A percentile compares a stretch with the other conserved stretches of the same genome.
These are phyloP conservation scores for Candida silvatica DNA, from an alignment of 805 yeast genomes.

Conservation along the genomic window DNA sequence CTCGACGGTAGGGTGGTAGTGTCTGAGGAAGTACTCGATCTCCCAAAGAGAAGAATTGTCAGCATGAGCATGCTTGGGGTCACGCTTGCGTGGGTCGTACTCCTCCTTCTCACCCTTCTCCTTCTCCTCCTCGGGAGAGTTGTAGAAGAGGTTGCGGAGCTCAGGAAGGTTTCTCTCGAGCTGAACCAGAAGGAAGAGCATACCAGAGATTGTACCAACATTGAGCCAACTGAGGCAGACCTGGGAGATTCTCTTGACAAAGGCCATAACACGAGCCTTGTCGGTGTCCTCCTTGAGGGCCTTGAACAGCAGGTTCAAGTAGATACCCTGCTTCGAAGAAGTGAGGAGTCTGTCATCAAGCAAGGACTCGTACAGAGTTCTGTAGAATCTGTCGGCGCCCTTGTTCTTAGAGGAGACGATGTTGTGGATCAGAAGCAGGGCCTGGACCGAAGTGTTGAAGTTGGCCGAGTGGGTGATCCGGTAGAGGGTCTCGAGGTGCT, in stretches of 20 bases:
- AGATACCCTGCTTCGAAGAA: slow-evolving; percentile 92
- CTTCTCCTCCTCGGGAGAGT: slow-evolving; percentile 42
- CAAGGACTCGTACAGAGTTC: slow-evolving; percentile 83
- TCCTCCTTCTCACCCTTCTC: slow-evolving; percentile 25
- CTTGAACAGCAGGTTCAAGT: slow-evolving; percentile 77
- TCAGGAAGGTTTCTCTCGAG: slow-evolving; percentile 57
- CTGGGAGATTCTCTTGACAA: slow-evolving; percentile 85
- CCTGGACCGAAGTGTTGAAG: slow-evolving; percentile 90
- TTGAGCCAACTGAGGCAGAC: slow-evolving; percentile 80
- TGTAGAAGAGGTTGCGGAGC: slow-evolving; percentile 51
- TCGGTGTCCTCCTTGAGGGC: slow-evolving; percentile 66
- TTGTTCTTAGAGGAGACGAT: slow-evolving; percentile 48
- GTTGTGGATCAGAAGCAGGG: slow-evolving; percentile 77
- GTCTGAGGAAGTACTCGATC: slow-evolving; percentile 58
- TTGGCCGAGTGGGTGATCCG: slow-evolving; percentile 90
- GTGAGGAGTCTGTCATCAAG: slow-evolving; percentile 73
- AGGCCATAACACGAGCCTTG: slow-evolving; percentile 68
- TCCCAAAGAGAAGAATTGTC: slow-evolving; percentile 83
- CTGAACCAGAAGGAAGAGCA: slow-evolving; percentile 66
- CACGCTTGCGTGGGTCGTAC: slow-evolving; percentile 85
- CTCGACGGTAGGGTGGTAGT: slow-evolving; percentile 89
- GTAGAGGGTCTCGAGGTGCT: slow-evolving; percentile 78
- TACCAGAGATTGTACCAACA: slow-evolving; percentile 81
- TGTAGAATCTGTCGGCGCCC: slow-evolving; percentile 56
- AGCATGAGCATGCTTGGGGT: slow-evolving; percentile 89